Evolutionary conservation across 2,329 filamentous ascomycete genomes (phyloP).

Genomic region (Cladosporium sp.): DNA sequence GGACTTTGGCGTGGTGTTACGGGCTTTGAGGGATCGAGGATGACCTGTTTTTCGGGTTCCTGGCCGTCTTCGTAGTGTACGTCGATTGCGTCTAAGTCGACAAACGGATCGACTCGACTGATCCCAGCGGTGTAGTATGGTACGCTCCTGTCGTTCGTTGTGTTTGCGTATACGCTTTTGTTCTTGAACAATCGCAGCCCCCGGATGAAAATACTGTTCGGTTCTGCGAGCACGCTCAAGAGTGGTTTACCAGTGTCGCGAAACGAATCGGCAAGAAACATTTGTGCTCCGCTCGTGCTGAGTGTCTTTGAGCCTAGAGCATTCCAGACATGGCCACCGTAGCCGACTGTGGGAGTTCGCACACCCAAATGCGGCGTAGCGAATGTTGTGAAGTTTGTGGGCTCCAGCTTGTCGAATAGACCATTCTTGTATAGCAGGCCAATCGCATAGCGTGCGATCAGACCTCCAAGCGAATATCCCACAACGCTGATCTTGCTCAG

Average conservation of each 20-base stretch:
- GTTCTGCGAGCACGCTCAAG: constrained; percentile 75
- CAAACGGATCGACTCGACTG: constrained; percentile 71
- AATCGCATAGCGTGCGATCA: constrained; percentile 80
- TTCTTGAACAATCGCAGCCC: constrained; percentile 72
- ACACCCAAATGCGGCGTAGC: constrained; percentile 67
- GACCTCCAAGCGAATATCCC: constrained; percentile 83
- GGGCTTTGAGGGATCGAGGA: constrained; percentile 65
- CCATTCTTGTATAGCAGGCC: constrained; percentile 79
- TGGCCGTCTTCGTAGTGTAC: constrained; percentile 66
- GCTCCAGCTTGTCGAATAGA: constrained; percentile 71
- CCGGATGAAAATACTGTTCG: constrained; percentile 77
- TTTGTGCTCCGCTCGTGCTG: constrained; percentile 76
- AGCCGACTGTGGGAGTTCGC: constrained; percentile 40
- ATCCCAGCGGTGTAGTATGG: constrained; percentile 81
- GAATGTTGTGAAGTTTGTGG: constrained; percentile 91
- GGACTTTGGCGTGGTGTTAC: constrained; percentile 41
- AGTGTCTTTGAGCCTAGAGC: constrained; percentile 72
- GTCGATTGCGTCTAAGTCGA: constrained; percentile 60
- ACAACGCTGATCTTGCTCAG: constrained; percentile 80
- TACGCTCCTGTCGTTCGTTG: constrained; percentile 77
- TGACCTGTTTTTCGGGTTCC: constrained; percentile 62
- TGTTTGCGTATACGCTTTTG: constrained; percentile 76
- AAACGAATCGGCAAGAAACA: constrained; percentile 84
- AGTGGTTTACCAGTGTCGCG: constrained; percentile 76
- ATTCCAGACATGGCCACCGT: constrained; percentile 56